These are phyloP conservation scores for Pistacia integerrima DNA, from an alignment of 345 rosid genomes.

Conservation along the genomic window DNA sequence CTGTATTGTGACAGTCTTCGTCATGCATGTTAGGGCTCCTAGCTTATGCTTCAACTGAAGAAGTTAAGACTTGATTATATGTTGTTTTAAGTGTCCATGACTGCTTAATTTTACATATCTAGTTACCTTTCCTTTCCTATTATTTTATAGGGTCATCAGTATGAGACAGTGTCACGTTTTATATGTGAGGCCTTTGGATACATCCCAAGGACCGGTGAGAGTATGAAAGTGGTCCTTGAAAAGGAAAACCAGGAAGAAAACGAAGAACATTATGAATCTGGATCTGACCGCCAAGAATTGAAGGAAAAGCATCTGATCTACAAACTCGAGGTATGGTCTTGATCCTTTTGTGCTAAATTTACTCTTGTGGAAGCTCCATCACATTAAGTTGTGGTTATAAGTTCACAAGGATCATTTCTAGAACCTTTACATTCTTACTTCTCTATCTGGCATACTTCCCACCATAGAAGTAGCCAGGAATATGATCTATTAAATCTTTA, in stretches of 20 bases:
- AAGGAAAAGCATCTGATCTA: slow-evolving; percentile 79
- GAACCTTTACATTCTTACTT: not conserved
- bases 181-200: slow-evolving; percentile 97
- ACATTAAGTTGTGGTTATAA: not conserved
- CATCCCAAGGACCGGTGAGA: slow-evolving; percentile 96
- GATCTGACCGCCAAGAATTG: too few species aligned
- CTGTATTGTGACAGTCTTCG: not conserved
- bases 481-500: too few species aligned
- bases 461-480: too few species aligned
- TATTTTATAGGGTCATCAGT: slow-evolving; percentile 78
- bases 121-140: not conserved
- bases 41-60: not conserved
- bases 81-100: not conserved
- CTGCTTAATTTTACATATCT: not conserved
- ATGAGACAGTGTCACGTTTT: slow-evolving; percentile 96
- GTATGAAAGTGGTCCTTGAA: slow-evolving; percentile 72
- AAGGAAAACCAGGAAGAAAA: slow-evolving; percentile 79
- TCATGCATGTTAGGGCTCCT: not conserved
- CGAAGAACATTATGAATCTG: slow-evolving; percentile 58
- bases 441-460: too few species aligned
- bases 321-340: slow-evolving; percentile 74
- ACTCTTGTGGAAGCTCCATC: slow-evolving; percentile 1
- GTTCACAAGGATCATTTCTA: not conserved
- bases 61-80: not conserved
- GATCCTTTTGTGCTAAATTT: slow-evolving; percentile 5